These are phyloP conservation scores for Poa pratensis DNA, from an alignment of 176 grass and related monocot species.

Conservation along the genomic window DNA sequence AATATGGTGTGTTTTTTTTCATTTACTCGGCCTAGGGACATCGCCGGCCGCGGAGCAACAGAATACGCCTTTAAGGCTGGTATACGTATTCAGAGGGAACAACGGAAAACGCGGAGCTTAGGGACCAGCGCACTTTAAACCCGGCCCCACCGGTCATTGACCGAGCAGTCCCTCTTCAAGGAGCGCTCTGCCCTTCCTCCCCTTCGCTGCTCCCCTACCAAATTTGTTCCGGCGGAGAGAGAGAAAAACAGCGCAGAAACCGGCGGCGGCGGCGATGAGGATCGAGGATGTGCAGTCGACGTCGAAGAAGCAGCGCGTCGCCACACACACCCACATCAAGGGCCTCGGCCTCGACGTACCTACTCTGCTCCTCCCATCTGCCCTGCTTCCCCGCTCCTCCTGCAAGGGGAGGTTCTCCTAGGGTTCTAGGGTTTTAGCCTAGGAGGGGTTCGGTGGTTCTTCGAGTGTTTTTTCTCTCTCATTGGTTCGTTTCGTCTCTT, in stretches of 20 bases:
- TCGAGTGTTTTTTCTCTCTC: background rate
- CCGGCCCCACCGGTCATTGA: constrained; percentile 8
- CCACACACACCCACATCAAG: constrained; percentile 95
- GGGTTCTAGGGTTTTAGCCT: constrained; percentile 36
- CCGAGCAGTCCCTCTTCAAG: background rate
- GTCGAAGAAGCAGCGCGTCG: constrained; percentile 88
- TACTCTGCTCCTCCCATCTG: background rate
- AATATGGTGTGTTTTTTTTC: too few species aligned
- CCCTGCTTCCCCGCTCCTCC: constrained; percentile 3
- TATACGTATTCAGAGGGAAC: background rate
- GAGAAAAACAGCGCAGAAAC: background rate
- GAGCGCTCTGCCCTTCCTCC: background rate
- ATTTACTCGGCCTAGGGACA: too few species aligned
- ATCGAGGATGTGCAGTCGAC: constrained; percentile 95
- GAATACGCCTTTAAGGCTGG: background rate
- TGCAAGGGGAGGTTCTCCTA: constrained; percentile 33
- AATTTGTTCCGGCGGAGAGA: constrained; percentile 38
- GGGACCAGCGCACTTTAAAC: background rate
- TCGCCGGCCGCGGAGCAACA: too few species aligned
- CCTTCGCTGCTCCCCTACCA: background rate
- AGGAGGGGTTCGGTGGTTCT: constrained; percentile 14
- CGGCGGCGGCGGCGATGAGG: constrained; percentile 61
- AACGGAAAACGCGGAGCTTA: background rate
- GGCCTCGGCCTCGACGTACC: constrained; percentile 94
- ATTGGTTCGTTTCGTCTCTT: background rate